Evolutionary conservation across 768 basidiomycete species (phyloP).

Genomic region (Scleroderma citrinum): DNA sequence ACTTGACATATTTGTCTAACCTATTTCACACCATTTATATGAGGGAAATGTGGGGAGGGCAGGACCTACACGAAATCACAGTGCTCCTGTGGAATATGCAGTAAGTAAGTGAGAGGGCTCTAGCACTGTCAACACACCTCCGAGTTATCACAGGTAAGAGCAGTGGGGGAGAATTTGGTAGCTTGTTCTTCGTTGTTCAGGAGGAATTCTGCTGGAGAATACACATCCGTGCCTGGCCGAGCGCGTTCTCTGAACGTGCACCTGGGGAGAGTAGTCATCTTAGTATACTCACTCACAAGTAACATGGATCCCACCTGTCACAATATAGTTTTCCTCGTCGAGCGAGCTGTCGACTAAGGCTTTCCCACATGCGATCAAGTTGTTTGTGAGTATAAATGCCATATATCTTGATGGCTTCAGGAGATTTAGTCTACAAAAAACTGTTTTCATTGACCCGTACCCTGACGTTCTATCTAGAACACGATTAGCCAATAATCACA

Average conservation of each 20-base stretch:
- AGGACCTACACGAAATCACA: conserved; percentile 49
- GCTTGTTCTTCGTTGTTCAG: conserved; percentile 24
- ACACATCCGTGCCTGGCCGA: conserved; percentile 36
- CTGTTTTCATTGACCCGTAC: conserved; percentile 12
- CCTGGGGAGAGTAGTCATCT: conserved; percentile 20
- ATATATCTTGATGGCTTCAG: conserved; percentile 42
- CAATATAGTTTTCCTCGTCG: conserved; percentile 48
- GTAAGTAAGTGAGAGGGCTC: neutral
- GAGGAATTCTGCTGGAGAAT: conserved; percentile 49
- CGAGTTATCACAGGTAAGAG: conserved; percentile 38
- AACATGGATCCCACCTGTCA: conserved; percentile 32
- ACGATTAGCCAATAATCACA: neutral
- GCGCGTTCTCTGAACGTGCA: conserved; percentile 40
- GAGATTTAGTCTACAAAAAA: neutral
- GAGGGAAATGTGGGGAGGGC: neutral
- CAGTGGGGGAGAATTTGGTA: conserved; percentile 17
- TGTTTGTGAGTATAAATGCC: conserved; percentile 47
- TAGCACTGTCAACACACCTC: conserved; percentile 31
- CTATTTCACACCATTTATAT: conserved; percentile 20
- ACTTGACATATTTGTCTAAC: conserved; percentile 25
- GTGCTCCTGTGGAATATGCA: conserved; percentile 38
- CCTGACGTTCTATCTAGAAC: conserved; percentile 35
- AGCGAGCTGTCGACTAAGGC: conserved; percentile 36
- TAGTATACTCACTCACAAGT: neutral
- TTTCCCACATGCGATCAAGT: conserved; percentile 43